Evolutionary conservation across 768 basidiomycete species (phyloP), one percentile per base, ranked within the genome.

Genomic region (Sporobolomyces roseus): DNA sequence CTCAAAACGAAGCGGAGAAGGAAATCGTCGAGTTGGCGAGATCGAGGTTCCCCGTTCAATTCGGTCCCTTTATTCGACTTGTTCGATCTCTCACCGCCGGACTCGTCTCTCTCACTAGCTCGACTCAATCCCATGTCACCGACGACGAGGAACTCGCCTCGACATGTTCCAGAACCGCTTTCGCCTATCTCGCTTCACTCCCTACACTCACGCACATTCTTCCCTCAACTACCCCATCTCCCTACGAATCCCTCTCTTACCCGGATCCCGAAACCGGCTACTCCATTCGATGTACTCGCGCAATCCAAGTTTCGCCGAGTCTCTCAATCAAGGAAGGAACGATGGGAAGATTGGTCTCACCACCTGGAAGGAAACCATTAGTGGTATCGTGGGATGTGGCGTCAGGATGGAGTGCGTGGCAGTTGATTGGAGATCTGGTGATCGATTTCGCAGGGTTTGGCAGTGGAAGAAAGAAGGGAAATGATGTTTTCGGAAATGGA

Each of bases 11-110:
- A 12, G 80, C 86, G 25, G 88, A 91, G 35, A 84, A 88, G 32
- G 88, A 89, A 41, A 84, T 93, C 56, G 84, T 97, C 62, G 91
- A 93, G 68, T 86, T 91, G 29, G 85, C 88, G 10, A 84, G 88
- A 4, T 84, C 88, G 13, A 85, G 90, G 3, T 97, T 92, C 78
- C 93, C 93, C 3, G 83, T 90, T 35, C 86, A 91, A 62, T 83
- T 88, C 69, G 81, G 82, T 30, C 85, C 87, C 0, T 83, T 93
- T 27, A 77, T 89, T 46, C 83, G 84, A 25, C 82, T 94, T 10
- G 82, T 93, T 1, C 85, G 89, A 12, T 82, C 90, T 2, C 85
- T 93, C 83, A 87, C 86, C 7, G 36, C 48, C 17, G 71, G 66
- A 21, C 59, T 51, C 1, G 33, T 32, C 2, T 63, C 63, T 13